Percentiles rank a stretch among this genome's conserved stretches.
These are phyloP conservation scores for Alternaria sp. DNA, from an alignment of 2,329 filamentous ascomycete species.

Conservation along the genomic window DNA sequence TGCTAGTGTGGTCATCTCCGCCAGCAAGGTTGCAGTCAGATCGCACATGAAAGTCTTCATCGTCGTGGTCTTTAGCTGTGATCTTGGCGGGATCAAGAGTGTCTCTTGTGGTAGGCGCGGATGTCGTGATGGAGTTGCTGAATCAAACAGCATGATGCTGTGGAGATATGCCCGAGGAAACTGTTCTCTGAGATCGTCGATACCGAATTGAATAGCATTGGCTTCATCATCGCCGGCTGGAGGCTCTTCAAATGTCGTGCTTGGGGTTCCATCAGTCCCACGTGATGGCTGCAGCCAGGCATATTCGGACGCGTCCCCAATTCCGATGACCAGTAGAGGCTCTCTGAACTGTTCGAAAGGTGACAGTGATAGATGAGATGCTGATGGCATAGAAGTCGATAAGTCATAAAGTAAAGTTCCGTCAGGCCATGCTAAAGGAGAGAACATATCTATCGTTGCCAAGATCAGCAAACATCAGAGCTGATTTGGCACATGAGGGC, in stretches of 20 bases:
- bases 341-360: conserved; percentile 93
- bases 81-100: conserved; percentile 70
- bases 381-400: conserved; percentile 77
- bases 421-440: conserved; percentile 82
- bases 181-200: conserved; percentile 72
- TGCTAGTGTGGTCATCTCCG: conserved; percentile 56
- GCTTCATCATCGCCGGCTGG: conserved; percentile 36
- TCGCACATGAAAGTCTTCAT: conserved; percentile 56
- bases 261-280: conserved; percentile 20
- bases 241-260: conserved; percentile 14
- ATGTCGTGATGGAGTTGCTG: conserved; percentile 49
- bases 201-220: conserved; percentile 61
- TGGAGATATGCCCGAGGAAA: conserved; percentile 80
- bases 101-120: conserved; percentile 67
- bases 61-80: conserved; percentile 75
- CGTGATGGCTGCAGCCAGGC: conserved; percentile 52
- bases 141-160: conserved; percentile 81
- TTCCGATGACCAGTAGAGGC: conserved; percentile 79
- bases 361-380: conserved; percentile 77
- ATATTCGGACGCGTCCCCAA: conserved; percentile 79
- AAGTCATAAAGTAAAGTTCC: conserved; percentile 90
- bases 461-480: conserved; percentile 41
- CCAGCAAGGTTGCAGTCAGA: conserved; percentile 53
- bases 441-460: conserved; percentile 79
- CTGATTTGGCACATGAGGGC: conserved; percentile 20